These are phyloP conservation scores for Aspergillus carlsbadensis DNA, from an alignment of 495 filamentous ascomycete species.

Conservation along the genomic window DNA sequence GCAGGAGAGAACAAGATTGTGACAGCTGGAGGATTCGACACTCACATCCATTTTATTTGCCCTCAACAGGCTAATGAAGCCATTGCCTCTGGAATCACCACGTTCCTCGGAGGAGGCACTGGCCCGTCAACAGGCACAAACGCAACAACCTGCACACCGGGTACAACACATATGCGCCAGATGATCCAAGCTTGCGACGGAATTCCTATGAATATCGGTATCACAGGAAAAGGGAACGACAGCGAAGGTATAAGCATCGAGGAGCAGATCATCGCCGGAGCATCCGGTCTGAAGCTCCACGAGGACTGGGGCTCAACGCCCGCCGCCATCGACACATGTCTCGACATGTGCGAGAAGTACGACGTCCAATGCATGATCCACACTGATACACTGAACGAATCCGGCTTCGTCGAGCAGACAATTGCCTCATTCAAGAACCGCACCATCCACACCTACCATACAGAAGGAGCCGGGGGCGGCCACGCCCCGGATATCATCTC, in stretches of 20 bases:
- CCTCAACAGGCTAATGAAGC: constrained; percentile 91
- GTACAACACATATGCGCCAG: constrained; percentile 76
- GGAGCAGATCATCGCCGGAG: constrained; percentile 82
- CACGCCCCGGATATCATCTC: constrained; percentile 97
- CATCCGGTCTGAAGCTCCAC: constrained; percentile 89
- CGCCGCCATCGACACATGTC: constrained; percentile 87
- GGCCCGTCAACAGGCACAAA: constrained; percentile 95
- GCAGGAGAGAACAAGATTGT: constrained; percentile 92
- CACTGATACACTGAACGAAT: constrained; percentile 97
- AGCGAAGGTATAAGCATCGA: constrained; percentile 65
- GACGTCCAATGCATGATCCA: constrained; percentile 97
- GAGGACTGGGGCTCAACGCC: constrained; percentile 98
- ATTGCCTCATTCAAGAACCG: constrained; percentile 83
- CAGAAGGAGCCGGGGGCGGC: constrained; percentile 93
- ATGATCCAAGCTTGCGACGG: constrained; percentile 91
- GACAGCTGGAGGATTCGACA: constrained; percentile 89
- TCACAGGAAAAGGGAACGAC: constrained; percentile 97
- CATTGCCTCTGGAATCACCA: constrained; percentile 84
- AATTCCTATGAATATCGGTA: constrained; percentile 88
- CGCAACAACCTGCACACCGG: constrained; percentile 94
- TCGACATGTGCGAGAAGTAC: constrained; percentile 82
- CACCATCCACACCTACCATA: constrained; percentile 97
- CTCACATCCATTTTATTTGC: constrained; percentile 96
- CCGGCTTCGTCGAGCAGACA: constrained; percentile 93
- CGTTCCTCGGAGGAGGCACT: constrained; percentile 88